Evolutionary conservation across 2,329 filamentous ascomycete species (phyloP), one percentile per base, ranked within the genome.

Genomic region (Aspergillus brasiliensis): DNA sequence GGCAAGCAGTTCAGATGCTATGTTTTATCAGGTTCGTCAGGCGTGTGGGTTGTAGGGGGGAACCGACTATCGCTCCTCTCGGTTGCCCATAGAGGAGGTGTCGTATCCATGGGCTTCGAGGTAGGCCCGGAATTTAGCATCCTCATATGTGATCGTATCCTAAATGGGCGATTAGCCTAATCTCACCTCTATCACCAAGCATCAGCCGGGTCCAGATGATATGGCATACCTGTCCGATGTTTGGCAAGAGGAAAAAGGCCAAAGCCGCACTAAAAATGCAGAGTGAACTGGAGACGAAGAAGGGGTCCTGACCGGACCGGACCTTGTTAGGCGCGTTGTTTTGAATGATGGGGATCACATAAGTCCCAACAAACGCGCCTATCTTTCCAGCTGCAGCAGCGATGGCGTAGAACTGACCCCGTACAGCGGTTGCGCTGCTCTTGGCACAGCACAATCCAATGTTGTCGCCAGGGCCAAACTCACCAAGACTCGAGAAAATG

Each of bases 381-480:
- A 82, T 70, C 66, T 81, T 82, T 28, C 80, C 80, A 8, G 74
- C 60, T 1, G 79, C 79, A 0, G 80, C 80, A 15, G 79, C 79
- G 57, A 81, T 78, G 8, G 78, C 85, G 69, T 88, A 88, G 74
- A 87, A 88, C 71, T 91, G 86, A 3, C 92, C 93, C 40, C 92
- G 85, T n/a, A 97, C 88, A n/a, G 90, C 89, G 7, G 93, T 97
- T 0, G 93, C 91, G 69, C 88, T 92, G 2, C 91, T 93, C 80
- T 97, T 97, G 47, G 90, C 90, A 0, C 93, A 92, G 28, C 96
- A 76, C 0, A 97, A 83, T 2, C 92, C 92, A 67, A 97, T 96
- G 74, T 97, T 97, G 80, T 97, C 91, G 13, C 93, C 93, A 0
- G 93, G 92, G 0, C 93, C 92, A 40, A 96, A 78, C 74, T 95